These are phyloP conservation scores for Leccinum ochraceum DNA, from an alignment of 768 basidiomycete genomes.

Conservation along the genomic window DNA sequence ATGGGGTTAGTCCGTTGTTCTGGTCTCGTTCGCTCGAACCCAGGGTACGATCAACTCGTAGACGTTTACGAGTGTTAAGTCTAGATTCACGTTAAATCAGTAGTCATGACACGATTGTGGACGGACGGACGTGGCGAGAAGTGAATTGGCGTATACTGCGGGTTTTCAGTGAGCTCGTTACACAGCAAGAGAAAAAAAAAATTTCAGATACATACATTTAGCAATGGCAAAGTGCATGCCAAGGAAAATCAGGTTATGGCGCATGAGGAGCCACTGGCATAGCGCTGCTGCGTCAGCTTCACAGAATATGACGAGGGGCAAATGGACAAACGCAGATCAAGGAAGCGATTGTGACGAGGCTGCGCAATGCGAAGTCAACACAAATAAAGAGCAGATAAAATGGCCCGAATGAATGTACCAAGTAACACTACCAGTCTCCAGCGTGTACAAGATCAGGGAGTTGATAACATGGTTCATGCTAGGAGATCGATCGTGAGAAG, in stretches of 20 bases:
- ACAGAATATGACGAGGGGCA: not conserved
- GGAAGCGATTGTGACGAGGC: slow-evolving; percentile 35
- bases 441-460: slow-evolving; percentile 48
- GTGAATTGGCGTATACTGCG: slow-evolving; percentile 35
- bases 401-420: slow-evolving; percentile 26
- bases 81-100: slow-evolving; percentile 8
- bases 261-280: slow-evolving; percentile 34
- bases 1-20: slow-evolving; percentile 13
- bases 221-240: slow-evolving; percentile 39
- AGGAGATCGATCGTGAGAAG: not conserved
- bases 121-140: slow-evolving; percentile 34
- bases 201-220: slow-evolving; percentile 24
- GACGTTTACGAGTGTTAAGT: slow-evolving; percentile 34
- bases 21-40: slow-evolving; percentile 30
- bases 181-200: not conserved
- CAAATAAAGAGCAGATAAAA: not conserved
- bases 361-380: slow-evolving; percentile 10
- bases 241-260: slow-evolving; percentile 37
- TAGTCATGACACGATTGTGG: not conserved
- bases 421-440: slow-evolving; percentile 54
- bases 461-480: slow-evolving; percentile 54
- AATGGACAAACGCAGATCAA: slow-evolving; percentile 31
- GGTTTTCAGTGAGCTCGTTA: not conserved
- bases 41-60: slow-evolving; percentile 24
- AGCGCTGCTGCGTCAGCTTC: not conserved